Evolutionary conservation across 352 stramenopile species (phyloP).

Genomic region (Pythium grandisporangium): DNA sequence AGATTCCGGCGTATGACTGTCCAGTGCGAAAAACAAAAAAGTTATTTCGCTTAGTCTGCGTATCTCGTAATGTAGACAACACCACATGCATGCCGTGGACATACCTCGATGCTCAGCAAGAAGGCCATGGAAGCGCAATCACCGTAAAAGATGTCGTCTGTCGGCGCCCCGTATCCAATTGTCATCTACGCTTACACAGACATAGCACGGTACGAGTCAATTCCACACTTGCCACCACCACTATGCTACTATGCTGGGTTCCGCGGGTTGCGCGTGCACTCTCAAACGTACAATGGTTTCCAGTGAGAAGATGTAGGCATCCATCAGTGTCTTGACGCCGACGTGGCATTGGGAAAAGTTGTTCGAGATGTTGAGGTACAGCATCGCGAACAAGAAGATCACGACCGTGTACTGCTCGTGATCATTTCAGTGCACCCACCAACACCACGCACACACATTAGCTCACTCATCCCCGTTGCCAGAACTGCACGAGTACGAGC

Average conservation of each 20-base stretch:
- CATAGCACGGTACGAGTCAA: too few species aligned
- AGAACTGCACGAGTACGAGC: too few species aligned
- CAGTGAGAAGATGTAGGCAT: constrained; percentile 83
- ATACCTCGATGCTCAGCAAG: constrained; percentile 66
- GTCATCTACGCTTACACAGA: constrained; percentile 74
- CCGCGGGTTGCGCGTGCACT: too few species aligned
- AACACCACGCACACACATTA: background rate
- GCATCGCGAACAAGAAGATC: constrained; percentile 73
- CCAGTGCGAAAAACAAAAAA: background rate
- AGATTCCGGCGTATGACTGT: constrained; percentile 79
- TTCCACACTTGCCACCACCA: too few species aligned
- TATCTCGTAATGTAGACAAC: too few species aligned
- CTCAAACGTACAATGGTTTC: constrained; percentile 82
- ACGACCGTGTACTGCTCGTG: constrained; percentile 73
- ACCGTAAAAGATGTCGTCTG: constrained; percentile 86
- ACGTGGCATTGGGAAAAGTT: constrained; percentile 60
- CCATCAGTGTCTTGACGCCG: constrained; percentile 59
- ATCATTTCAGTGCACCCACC: too few species aligned
- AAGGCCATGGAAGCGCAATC: constrained; percentile 72
- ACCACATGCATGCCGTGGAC: too few species aligned
- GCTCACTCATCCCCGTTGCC: background rate
- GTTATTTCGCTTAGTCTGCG: too few species aligned
- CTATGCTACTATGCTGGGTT: too few species aligned
- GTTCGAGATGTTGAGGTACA: constrained; percentile 62
- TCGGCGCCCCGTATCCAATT: constrained; percentile 78